Conservation (phyloP, 192 early-diverging fungal species). For the Umbelopsis sp. region DNA sequence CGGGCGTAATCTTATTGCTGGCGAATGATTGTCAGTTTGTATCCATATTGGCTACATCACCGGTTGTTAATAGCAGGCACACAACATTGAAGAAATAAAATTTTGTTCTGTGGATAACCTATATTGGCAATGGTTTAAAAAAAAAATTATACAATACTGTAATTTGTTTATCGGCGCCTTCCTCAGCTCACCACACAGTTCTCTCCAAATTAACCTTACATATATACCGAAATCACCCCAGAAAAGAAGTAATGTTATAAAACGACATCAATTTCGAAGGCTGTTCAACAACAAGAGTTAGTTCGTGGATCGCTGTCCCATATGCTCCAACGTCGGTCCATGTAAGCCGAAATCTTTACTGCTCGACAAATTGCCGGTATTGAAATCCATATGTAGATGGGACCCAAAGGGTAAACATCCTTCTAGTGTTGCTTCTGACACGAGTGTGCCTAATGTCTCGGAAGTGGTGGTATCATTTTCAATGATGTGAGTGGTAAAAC, state of each 20-base stretch:
- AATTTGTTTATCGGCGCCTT: no score
- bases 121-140: no score
- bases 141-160: no score
- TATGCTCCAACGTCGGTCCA: background rate
- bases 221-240: no score
- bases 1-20: no score
- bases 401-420: slow-evolving; percentile 39
- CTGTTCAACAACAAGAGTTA: background rate
- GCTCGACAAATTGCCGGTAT: background rate
- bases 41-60: no score
- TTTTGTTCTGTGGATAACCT: no score
- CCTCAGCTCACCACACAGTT: no score
- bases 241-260: background rate
- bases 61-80: no score
- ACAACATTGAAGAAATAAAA: no score
- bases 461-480: slow-evolving; percentile 38
- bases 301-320: background rate
- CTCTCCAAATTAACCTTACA: no score
- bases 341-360: background rate
- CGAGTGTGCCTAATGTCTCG: slow-evolving; percentile 31
- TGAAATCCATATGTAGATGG: slow-evolving; percentile 41
- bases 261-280: background rate
- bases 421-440: slow-evolving; percentile 37
- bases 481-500: slow-evolving; percentile 36
- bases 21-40: no score